Evolutionary conservation across 2,329 filamentous ascomycete genomes (phyloP).

Genomic region (Colletotrichum coccodes): DNA sequence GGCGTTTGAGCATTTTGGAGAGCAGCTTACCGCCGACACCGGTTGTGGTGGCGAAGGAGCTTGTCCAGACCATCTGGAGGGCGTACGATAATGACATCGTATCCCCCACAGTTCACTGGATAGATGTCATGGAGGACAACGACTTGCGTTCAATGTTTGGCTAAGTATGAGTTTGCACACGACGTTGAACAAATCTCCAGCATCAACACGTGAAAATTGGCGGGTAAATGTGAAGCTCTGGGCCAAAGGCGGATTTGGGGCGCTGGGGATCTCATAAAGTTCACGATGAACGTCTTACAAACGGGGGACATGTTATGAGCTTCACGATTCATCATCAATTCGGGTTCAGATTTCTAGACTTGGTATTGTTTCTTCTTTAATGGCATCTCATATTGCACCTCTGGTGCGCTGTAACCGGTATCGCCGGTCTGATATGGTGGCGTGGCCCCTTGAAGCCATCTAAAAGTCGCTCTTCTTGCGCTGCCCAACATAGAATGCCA

Average conservation of each 20-base stretch:
- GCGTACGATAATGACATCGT: conserved; percentile 51
- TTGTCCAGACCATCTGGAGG: conserved; percentile 53
- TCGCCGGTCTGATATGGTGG: fast-evolving
- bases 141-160: conserved; percentile 46
- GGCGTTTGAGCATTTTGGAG: conserved; percentile 49
- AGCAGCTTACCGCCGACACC: conserved; percentile 52
- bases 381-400: not conserved
- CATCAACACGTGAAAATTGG: not conserved
- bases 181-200: no score
- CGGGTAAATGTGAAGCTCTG: not conserved
- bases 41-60: conserved; percentile 52
- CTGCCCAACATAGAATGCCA: conserved; percentile 67
- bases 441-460: not conserved
- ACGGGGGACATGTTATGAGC: no score
- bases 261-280: no score
- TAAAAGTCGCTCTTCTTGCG: conserved; percentile 46
- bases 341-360: not conserved
- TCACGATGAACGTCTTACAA: no score
- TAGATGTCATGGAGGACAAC: conserved; percentile 52
- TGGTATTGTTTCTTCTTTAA: not conserved
- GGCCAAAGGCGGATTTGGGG: not conserved
- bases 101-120: conserved; percentile 49
- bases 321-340: not conserved
- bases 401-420: not conserved
- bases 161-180: conserved; percentile 13